Evolutionary conservation across 1,139 yeast genomes (phyloP).

Genomic region (Sugiyamaella castrensis): DNA sequence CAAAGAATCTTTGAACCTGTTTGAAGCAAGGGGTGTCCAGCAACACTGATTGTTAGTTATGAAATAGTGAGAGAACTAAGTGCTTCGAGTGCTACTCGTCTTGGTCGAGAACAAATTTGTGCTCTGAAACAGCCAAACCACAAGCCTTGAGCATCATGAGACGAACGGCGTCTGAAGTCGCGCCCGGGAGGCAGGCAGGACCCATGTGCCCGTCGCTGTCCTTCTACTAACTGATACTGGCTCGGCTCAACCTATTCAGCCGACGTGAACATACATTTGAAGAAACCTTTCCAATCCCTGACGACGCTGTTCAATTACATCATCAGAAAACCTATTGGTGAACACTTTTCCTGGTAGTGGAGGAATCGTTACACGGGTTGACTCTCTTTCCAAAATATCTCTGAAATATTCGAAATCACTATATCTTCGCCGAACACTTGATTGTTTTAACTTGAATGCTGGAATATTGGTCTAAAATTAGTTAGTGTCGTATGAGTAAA

Average conservation of each 20-base stretch:
- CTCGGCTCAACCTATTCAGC: not conserved
- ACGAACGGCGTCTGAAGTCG: too few species aligned
- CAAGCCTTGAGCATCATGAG: too few species aligned
- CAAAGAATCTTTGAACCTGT: constrained; percentile 82
- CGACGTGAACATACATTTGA: constrained; percentile 40
- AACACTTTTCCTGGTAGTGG: constrained; percentile 81
- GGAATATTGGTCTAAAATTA: constrained; percentile 57
- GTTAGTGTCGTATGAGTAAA: not conserved
- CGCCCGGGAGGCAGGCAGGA: too few species aligned
- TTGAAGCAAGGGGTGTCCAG: constrained; percentile 91
- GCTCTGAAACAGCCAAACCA: too few species aligned
- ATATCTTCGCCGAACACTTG: constrained; percentile 79
- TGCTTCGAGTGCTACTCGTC: too few species aligned
- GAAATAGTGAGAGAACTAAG: not conserved
- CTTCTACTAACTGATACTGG: not conserved
- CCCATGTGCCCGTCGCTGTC: too few species aligned
- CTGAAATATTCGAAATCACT: constrained; percentile 85
- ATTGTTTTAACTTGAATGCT: constrained; percentile 64
- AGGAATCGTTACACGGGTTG: constrained; percentile 78
- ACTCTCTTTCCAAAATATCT: constrained; percentile 69
- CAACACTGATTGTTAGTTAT: constrained; percentile 46
- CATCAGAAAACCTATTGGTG: constrained; percentile 73
- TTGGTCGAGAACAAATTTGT: too few species aligned
- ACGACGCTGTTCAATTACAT: constrained; percentile 79
- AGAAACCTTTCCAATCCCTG: constrained; percentile 81